Evolutionary conservation across 2,329 filamentous ascomycete species (phyloP).

Genomic region (Magnaporthiopsis incrustans): DNA sequence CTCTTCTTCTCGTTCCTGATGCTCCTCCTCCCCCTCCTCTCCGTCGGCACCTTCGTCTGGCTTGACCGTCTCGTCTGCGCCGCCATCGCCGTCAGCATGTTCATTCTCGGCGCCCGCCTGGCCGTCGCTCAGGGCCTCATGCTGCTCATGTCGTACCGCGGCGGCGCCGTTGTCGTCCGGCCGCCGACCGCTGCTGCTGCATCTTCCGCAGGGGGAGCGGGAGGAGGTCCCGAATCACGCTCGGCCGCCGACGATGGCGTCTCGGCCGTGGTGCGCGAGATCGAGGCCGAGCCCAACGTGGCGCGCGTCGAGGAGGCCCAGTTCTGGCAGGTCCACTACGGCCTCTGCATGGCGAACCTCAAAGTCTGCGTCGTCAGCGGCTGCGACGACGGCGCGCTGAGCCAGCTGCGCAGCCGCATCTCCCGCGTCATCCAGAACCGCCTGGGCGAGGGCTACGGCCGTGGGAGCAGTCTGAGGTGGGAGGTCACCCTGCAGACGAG

Average conservation of each 20-base stretch:
- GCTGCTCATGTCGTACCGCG: constrained; percentile 85
- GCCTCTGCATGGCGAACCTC: constrained; percentile 89
- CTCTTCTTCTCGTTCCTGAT: constrained; percentile 70
- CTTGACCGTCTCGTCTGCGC: constrained; percentile 77
- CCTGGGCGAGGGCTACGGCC: constrained; percentile 80
- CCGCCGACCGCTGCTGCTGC: background rate
- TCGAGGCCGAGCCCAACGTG: constrained; percentile 71
- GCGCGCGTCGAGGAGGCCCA: constrained; percentile 77
- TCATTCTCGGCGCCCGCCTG: constrained; percentile 72
- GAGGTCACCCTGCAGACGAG: constrained; percentile 83
- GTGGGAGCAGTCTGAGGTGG: constrained; percentile 73
- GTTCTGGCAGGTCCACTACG: constrained; percentile 99
- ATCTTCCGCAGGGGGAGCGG: constrained; percentile 12
- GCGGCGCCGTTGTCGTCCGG: constrained; percentile 10
- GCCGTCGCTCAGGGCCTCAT: constrained; percentile 84
- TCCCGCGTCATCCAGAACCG: constrained; percentile 74
- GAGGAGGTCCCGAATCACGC: constrained; percentile 6
- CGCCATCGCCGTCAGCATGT: constrained; percentile 81
- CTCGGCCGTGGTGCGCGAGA: constrained; percentile 71
- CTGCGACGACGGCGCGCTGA: constrained; percentile 60
- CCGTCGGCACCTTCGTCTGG: constrained; percentile 71
- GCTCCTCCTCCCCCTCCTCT: constrained; percentile 72
- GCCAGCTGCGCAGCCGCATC: constrained; percentile 67
- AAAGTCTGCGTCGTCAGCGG: constrained; percentile 64
- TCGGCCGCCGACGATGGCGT: constrained; percentile 30